These are phyloP conservation scores for Kwoniella mangroviensis DNA, from an alignment of 768 basidiomycete species.

Conservation along the genomic window DNA sequence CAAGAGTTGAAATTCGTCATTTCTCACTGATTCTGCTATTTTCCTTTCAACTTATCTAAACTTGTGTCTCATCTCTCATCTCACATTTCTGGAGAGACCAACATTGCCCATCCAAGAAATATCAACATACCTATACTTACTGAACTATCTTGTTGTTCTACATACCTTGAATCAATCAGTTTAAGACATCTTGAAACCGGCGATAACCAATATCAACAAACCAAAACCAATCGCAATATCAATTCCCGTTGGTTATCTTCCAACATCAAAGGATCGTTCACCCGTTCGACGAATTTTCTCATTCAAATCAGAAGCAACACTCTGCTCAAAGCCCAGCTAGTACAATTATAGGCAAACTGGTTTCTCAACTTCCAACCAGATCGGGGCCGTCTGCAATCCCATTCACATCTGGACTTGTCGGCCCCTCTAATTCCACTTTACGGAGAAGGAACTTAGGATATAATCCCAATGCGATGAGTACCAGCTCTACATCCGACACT, in stretches of 20 bases:
- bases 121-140: neutral
- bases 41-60: neutral
- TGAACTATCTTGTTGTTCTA: neutral
- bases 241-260: neutral
- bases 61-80: neutral
- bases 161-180: neutral
- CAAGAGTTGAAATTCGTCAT: neutral
- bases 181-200: neutral
- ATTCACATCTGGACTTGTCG: neutral
- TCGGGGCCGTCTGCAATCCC: slow-evolving; percentile 1
- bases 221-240: neutral
- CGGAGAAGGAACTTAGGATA: slow-evolving; percentile 12
- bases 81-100: neutral
- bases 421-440: slow-evolving; percentile 3
- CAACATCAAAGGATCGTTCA: neutral
- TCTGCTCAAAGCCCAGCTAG: no score
- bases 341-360: neutral
- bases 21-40: neutral
- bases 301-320: neutral
- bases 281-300: neutral
- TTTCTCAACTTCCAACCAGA: neutral
- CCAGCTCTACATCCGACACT: slow-evolving; percentile 1
- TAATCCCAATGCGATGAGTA: slow-evolving; percentile 23
- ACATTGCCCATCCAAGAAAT: neutral
- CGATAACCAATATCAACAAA: neutral